These are phyloP conservation scores for Geranium rotundifolium DNA, from an alignment of 345 rosid species.

Conservation along the genomic window DNA sequence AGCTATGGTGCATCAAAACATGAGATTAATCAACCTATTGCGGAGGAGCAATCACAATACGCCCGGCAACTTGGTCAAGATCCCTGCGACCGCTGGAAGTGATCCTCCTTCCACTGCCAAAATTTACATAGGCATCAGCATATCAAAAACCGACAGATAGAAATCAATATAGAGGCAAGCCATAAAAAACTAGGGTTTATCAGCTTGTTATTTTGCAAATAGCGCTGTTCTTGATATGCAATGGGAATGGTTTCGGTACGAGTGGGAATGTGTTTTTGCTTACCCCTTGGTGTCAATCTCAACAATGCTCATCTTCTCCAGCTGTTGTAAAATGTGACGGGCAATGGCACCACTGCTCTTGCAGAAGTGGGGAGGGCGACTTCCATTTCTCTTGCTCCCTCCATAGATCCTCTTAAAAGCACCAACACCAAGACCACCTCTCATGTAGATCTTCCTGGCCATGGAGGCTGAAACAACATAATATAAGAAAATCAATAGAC, in stretches of 20 bases:
- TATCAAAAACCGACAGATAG: not conserved
- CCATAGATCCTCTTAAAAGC: conserved; percentile 74
- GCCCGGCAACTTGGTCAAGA: conserved; percentile 90
- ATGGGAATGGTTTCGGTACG: not conserved
- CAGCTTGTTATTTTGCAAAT: no score
- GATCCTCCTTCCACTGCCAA: conserved; percentile 65
- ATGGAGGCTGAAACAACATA: conserved; percentile 46
- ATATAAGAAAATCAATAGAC: not conserved
- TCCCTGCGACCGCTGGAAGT: conserved; percentile 80
- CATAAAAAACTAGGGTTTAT: no score
- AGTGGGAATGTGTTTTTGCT: not conserved
- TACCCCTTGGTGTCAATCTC: conserved; percentile 63
- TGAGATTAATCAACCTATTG: no score
- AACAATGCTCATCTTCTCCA: conserved; percentile 54
- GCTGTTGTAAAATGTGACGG: conserved; percentile 76
- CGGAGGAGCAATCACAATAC: conserved; percentile 35
- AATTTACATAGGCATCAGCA: not conserved
- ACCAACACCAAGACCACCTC: conserved; percentile 92
- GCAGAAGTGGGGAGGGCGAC: conserved; percentile 78
- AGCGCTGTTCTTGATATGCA: not conserved
- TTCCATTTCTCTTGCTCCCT: conserved; percentile 79
- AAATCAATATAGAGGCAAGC: no score
- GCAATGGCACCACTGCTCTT: conserved; percentile 84
- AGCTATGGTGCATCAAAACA: no score
- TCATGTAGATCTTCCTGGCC: conserved; percentile 82